Conservation (phyloP, 805 yeast genomes). For the Brettanomyces anomalus region DNA sequence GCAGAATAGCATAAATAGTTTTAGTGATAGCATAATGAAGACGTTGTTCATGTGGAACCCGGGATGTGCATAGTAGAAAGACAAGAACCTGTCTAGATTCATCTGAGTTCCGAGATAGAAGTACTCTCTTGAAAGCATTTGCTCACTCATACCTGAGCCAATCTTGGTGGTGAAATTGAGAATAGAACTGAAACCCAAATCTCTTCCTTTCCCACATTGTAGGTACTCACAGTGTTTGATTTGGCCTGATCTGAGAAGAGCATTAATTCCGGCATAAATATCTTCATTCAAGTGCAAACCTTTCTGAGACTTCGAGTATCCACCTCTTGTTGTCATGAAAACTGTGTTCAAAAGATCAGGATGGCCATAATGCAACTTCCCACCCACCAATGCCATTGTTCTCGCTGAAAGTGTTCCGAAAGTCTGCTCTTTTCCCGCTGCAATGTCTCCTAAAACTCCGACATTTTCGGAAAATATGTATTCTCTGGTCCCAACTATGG, state of each 20-base stretch:
- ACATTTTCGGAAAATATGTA: slow-evolving; percentile 76
- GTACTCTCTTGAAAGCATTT: slow-evolving; percentile 74
- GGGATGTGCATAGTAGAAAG: slow-evolving; percentile 80
- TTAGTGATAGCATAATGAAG: slow-evolving; percentile 60
- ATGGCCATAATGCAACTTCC: slow-evolving; percentile 79
- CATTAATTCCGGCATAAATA: slow-evolving; percentile 81
- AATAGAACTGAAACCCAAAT: slow-evolving; percentile 76
- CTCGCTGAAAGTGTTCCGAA: slow-evolving; percentile 80
- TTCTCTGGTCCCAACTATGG: slow-evolving; percentile 78
- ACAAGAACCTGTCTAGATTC: slow-evolving; percentile 68
- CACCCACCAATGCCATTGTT: slow-evolving; percentile 74
- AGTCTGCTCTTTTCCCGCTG: slow-evolving; percentile 85
- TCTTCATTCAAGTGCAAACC: slow-evolving; percentile 80
- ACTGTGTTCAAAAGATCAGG: slow-evolving; percentile 72
- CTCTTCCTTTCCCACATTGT: slow-evolving; percentile 85
- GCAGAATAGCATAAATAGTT: slow-evolving; percentile 49
- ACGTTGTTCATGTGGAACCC: slow-evolving; percentile 79
- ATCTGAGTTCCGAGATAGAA: slow-evolving; percentile 70
- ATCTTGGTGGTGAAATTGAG: slow-evolving; percentile 75
- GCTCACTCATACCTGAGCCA: slow-evolving; percentile 91
- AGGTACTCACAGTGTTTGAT: slow-evolving; percentile 76
- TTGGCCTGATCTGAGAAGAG: slow-evolving; percentile 69
- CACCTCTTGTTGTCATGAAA: slow-evolving; percentile 80
- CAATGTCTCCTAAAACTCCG: slow-evolving; percentile 77
- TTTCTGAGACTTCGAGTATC: slow-evolving; percentile 78